Base-by-base conservation (phyloP, 2,329 filamentous ascomycete genomes). In the Pseudopyrenochaeta lycopersici region DNA sequence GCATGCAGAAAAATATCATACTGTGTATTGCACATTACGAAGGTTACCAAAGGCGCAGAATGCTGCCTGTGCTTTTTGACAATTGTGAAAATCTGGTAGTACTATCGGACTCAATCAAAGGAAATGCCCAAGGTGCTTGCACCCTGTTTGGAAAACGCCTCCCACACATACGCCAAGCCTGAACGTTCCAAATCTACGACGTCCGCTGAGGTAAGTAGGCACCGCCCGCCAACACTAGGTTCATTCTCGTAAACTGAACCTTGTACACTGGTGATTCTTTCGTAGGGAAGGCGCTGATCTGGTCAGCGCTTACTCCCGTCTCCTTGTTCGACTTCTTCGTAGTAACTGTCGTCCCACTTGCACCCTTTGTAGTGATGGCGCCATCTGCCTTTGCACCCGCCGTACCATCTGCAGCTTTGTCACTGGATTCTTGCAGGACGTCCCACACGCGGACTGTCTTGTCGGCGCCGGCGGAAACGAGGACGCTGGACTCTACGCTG, bases 201-300 rank as follows among this genome's bases (percentile, higher is more conserved):
- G 50, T 43, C 29, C 64, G 53, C 27, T 58, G 55, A 15, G 85
- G 86, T 70, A 88, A 70, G 76, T 87, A 88, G 32, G 84, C 85
- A 35, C 93, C 92, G 41, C 90, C 92, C 18, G 92, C 92, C 56
- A 98, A 82, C 11, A 97, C 89, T 62, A 98, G 77, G 73, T 99
- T 99, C 91, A 97, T 97, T 56, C 92, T 84, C 3, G 95, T 98
- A 68, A 97, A 97, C 69, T 90, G 87, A 48, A 96, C 93, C 77
- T 94, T 95, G 77, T 96, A 91, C 10, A 98, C 91, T 0, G 94
- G 93, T 14, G 90, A 94, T 79, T 96, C 97, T 84, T 99, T 99
- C 3, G 95, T 98, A 0, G 92, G 88, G 72, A 97, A 98, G 1
- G 91, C 93, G 60, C 88, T 92, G 77, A 99, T 96, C 77, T 98